phyloP scores from a whole-genome alignment of 1,284 basidiomycete species.

The Hymenochaete sp. region DNA sequence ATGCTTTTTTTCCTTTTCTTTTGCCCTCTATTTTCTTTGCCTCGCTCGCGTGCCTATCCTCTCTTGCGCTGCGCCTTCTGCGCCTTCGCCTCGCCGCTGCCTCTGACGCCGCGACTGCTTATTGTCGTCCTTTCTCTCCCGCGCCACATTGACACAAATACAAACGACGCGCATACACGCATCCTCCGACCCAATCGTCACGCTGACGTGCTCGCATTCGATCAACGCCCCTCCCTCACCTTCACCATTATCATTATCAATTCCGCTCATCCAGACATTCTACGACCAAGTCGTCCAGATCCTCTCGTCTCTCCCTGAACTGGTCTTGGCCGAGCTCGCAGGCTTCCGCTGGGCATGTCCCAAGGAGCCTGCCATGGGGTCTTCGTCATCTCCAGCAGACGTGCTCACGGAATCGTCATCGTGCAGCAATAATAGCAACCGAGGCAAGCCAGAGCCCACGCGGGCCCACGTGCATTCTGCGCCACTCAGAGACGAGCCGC shows the following conservation, averaged over 20 bases:
- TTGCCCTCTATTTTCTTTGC: conserved; percentile 4
- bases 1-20: conserved; percentile 9
- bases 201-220: no score
- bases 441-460: conserved; percentile 4
- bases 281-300: conserved; percentile 50
- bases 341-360: conserved; percentile 61
- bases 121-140: no score
- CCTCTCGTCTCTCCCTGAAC: conserved; percentile 45
- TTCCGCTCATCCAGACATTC: conserved; percentile 50
- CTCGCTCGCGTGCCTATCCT: background rate
- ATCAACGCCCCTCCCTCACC: no score
- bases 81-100: no score
- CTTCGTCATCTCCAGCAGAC: background rate
- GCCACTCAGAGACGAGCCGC: conserved; percentile 6
- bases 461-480: conserved; percentile 1
- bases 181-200: no score
- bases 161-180: no score
- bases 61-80: no score
- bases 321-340: conserved; percentile 59
- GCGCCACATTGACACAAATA: no score
- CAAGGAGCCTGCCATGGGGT: conserved; percentile 19
- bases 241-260: no score
- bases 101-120: no score
- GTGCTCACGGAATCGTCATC: no score
- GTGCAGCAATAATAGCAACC: no score